These are phyloP conservation scores for Schwanniomyces vanrijiae DNA, from an alignment of 805 yeast genomes.

Conservation along the genomic window DNA sequence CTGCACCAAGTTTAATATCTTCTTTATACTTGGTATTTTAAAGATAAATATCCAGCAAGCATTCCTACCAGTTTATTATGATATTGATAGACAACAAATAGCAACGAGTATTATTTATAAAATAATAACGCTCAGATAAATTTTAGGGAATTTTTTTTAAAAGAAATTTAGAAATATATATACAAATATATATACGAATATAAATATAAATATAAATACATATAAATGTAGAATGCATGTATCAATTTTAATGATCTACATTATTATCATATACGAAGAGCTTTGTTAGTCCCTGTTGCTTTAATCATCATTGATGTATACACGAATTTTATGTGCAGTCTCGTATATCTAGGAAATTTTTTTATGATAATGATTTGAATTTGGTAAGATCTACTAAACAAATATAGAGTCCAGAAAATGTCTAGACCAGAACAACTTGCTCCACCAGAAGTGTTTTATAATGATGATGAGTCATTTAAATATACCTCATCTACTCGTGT, in stretches of 20 bases:
- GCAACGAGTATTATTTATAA: too few species aligned
- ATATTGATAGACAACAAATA: too few species aligned
- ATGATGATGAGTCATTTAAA: conserved; percentile 84
- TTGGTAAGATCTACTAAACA: neutral
- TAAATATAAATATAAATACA: too few species aligned
- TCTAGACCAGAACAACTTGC: conserved; percentile 96
- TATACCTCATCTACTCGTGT: conserved; percentile 94
- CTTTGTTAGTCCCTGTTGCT: too few species aligned
- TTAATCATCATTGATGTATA: neutral
- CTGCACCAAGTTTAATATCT: conserved; percentile 88
- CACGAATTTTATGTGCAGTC: neutral
- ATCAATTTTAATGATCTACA: too few species aligned
- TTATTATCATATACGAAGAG: neutral
- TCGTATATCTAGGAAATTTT: neutral
- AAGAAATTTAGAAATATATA: too few species aligned
- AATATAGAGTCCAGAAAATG: conserved; percentile 43
- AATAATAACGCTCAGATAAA: too few species aligned
- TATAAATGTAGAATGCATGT: too few species aligned
- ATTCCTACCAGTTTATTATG: too few species aligned
- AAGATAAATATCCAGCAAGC: too few species aligned
- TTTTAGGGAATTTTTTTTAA: too few species aligned
- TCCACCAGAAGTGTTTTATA: conserved; percentile 94
- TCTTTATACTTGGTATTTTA: conserved; percentile 78
- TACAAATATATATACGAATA: too few species aligned
- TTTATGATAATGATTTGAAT: neutral